phyloP scores from a whole-genome alignment of 1,284 basidiomycete genomes.

The Trichosporon asahii region DNA sequence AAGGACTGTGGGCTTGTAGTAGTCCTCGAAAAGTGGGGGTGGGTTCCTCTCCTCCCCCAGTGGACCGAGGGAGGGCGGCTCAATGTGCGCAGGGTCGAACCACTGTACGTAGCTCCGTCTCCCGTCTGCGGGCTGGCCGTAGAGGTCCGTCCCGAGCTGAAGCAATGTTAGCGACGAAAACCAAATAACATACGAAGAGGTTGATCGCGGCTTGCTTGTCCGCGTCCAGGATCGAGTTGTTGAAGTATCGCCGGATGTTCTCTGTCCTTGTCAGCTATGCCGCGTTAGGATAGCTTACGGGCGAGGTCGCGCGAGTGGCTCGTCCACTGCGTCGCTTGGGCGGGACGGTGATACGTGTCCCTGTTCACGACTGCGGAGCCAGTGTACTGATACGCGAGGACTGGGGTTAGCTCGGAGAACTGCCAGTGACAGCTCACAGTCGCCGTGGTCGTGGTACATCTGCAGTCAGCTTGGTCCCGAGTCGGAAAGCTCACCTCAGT shows the following conservation, averaged over 20 bases:
- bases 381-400: constrained; percentile 93
- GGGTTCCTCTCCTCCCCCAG: constrained; percentile 27
- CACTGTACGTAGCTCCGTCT: constrained; percentile 65
- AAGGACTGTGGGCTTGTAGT: constrained; percentile 70
- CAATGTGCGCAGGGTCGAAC: constrained; percentile 70
- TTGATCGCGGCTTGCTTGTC: constrained; percentile 99
- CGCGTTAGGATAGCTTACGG: constrained; percentile 45
- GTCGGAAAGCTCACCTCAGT: constrained; percentile 60
- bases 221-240: constrained; percentile 90
- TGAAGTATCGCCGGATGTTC: constrained; percentile 91
- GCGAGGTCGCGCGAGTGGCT: constrained; percentile 97
- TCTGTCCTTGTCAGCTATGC: constrained; percentile 48
- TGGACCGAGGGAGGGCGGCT: constrained; percentile 53
- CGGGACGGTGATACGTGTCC: constrained; percentile 83
- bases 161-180: not conserved
- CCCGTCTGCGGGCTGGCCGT: not conserved
- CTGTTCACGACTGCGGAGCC: constrained; percentile 95
- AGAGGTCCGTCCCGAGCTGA: constrained; percentile 58
- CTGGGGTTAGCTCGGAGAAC: constrained; percentile 57
- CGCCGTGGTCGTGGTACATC: constrained; percentile 98
- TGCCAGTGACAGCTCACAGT: constrained; percentile 76
- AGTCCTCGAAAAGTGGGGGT: constrained; percentile 78
- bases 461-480: constrained; percentile 9
- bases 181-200: constrained; percentile 62
- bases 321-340: constrained; percentile 83